Evolutionary conservation across 495 filamentous ascomycete species (phyloP), one percentile per base, ranked within the genome.

Genomic region (Letharia lupina): DNA sequence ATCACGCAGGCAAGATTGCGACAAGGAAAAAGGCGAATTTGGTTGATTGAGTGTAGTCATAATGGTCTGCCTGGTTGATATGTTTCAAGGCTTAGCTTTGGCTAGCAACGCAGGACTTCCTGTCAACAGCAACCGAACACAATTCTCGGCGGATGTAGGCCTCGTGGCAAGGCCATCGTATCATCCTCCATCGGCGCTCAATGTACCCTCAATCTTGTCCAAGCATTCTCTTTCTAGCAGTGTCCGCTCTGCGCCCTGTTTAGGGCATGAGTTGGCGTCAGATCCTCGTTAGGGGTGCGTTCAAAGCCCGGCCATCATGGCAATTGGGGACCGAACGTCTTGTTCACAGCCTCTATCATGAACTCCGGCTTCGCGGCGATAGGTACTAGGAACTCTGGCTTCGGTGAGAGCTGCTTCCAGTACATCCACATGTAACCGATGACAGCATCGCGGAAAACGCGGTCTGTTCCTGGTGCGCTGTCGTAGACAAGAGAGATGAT

Each of bases 381-480:
- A 42, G 60, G 54, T 18, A 18, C 62, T 16, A 60, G 64, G 44
- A 56, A 61, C 1, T 62, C 42, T 4, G 8, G 13, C 13, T 40
- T 5, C 23, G 59, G 15, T 35, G 39, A 62, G 35, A 62, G 40
- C 1, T 2, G 35, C 13, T 18, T 31, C 47, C 12, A 63, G 40
- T 63, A 12, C n/a, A 16, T 10, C 39, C 20, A n/a, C 28, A 57
- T 4, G 28, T 39, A 2, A 1, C 12, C 9, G 18, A 65, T 31
- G 3, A 65, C 31, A 2, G 20, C 54, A 10, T 23, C 59, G 41
- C 35, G 45, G 18, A 61, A 1, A 39, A 4, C 37, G 11, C 33
- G 59, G 37, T 67, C 65, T 13, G 58, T 41, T 12, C 41, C 61
- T 11, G 41, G 61, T 3, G 50, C 60, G 23, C 35, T 42, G 39